These are phyloP conservation scores for Phytophthora tentaculata DNA, from an alignment of 352 stramenopile genomes.

Conservation along the genomic window DNA sequence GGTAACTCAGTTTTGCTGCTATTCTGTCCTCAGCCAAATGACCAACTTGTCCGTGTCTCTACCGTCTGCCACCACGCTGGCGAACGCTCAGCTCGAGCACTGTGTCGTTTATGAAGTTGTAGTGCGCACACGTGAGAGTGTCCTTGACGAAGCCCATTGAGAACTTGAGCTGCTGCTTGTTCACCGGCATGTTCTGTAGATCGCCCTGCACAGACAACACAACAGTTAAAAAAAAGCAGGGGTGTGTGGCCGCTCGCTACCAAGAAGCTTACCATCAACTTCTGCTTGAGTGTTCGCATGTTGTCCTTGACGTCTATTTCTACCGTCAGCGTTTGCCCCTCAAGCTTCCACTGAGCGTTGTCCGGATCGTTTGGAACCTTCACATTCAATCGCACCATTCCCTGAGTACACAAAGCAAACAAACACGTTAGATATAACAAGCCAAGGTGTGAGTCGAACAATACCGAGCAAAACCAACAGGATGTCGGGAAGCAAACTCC, in stretches of 20 bases:
- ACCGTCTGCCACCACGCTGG: conserved; percentile 78
- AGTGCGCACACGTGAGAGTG: conserved; percentile 76
- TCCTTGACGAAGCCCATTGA: conserved; percentile 94
- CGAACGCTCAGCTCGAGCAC: conserved; percentile 80
- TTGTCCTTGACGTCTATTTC: conserved; percentile 89
- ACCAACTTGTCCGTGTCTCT: conserved; percentile 9
- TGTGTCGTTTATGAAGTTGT: conserved; percentile 86
- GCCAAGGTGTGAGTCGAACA: neutral
- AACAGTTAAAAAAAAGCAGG: conserved; percentile 1
- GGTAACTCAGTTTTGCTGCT: too few species aligned
- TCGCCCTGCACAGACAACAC: conserved; percentile 45
- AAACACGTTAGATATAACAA: conserved; percentile 15
- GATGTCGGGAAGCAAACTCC: conserved; percentile 79
- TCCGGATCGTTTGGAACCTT: conserved; percentile 90
- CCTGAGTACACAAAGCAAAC: conserved; percentile 40
- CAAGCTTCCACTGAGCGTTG: conserved; percentile 93
- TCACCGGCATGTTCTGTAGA: conserved; percentile 92
- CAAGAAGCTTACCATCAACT: conserved; percentile 65
- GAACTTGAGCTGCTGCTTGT: conserved; percentile 97
- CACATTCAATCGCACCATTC: conserved; percentile 67
- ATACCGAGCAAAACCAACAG: conserved; percentile 44
- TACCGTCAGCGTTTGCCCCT: conserved; percentile 92
- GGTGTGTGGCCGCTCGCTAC: neutral
- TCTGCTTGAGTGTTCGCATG: conserved; percentile 93
- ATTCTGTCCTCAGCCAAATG: too few species aligned